These are phyloP conservation scores for Medicago lupulina DNA, from an alignment of 306 rosid genomes.

Conservation along the genomic window DNA sequence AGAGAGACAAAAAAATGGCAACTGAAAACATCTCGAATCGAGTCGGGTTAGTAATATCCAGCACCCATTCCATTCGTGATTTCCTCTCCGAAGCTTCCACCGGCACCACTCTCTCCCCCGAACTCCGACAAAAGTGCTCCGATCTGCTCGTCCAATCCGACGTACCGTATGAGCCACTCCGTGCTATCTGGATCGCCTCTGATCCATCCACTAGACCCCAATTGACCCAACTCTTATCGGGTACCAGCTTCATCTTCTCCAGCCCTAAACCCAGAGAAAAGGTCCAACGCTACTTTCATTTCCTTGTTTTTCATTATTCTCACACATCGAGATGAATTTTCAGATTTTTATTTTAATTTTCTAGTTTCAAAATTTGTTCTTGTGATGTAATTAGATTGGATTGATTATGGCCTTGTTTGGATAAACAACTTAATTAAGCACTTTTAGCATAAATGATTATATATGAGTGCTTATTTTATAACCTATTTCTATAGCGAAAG, in stretches of 20 bases:
- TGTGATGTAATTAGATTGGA: not conserved
- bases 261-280: constrained; percentile 87
- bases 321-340: not conserved
- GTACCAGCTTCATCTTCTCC: constrained; percentile 58
- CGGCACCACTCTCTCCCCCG: constrained; percentile 54
- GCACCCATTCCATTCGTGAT: constrained; percentile 52
- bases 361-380: not conserved
- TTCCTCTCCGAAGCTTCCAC: constrained; percentile 64
- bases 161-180: constrained; percentile 60
- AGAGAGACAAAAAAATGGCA: constrained; percentile 32
- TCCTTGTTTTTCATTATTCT: not conserved
- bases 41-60: constrained; percentile 63
- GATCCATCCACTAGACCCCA: constrained; percentile 53
- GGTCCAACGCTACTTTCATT: constrained; percentile 47
- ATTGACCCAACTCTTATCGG: constrained; percentile 57
- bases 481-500: no score
- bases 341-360: not conserved
- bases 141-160: constrained; percentile 54
- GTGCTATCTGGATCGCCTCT: constrained; percentile 66
- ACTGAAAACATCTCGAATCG: constrained; percentile 18
- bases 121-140: constrained; percentile 63
- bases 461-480: no score
- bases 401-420: not conserved
- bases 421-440: no score
- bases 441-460: no score